phyloP scores from a whole-genome alignment of 2,329 filamentous ascomycete species.

The Mollisia scopiformis region DNA sequence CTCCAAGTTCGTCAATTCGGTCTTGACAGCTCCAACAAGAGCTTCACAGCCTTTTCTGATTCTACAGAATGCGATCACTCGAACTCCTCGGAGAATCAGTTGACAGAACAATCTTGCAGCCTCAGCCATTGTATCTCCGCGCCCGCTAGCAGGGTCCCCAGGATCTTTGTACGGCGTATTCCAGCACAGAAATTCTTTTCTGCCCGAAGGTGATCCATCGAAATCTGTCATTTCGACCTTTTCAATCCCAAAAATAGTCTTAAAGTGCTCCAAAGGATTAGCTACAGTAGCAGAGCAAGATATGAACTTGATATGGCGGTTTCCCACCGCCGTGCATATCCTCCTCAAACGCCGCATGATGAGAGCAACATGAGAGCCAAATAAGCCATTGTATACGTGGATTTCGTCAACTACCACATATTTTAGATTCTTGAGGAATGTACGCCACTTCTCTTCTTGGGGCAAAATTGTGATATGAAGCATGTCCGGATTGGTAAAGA shows the following conservation, averaged over 20 bases:
- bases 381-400: constrained; percentile 94
- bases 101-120: constrained; percentile 91
- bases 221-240: constrained; percentile 83
- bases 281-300: constrained; percentile 96
- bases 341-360: constrained; percentile 89
- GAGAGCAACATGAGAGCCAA: constrained; percentile 91
- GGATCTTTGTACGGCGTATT: constrained; percentile 96
- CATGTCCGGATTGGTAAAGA: constrained; percentile 99
- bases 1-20: constrained; percentile 74
- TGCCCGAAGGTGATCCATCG: constrained; percentile 88
- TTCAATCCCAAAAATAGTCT: constrained; percentile 87
- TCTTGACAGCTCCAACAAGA: constrained; percentile 77
- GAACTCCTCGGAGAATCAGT: constrained; percentile 82
- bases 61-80: constrained; percentile 91
- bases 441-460: constrained; percentile 87
- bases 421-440: constrained; percentile 84
- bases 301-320: constrained; percentile 83
- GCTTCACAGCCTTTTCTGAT: constrained; percentile 88
- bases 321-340: constrained; percentile 89
- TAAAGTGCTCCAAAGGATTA: constrained; percentile 90
- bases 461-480: constrained; percentile 92
- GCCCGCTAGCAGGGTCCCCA: constrained; percentile 80
- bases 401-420: constrained; percentile 92
- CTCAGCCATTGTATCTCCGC: constrained; percentile 81
- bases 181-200: constrained; percentile 97